Evolutionary conservation across 2,329 filamentous ascomycete species (phyloP).

Genomic region (Nemania sp.): DNA sequence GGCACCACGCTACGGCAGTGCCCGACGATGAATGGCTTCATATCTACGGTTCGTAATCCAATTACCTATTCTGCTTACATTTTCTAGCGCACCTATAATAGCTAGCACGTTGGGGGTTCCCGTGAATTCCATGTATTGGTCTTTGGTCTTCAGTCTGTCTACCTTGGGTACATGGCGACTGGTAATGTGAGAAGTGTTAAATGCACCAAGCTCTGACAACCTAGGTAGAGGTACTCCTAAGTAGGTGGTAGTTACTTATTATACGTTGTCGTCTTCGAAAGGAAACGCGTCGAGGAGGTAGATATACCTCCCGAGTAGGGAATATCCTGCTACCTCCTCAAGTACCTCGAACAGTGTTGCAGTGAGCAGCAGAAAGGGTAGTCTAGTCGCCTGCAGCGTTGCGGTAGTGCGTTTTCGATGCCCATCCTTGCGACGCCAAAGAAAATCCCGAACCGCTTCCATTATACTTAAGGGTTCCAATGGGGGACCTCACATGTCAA

Average conservation of each 20-base stretch:
- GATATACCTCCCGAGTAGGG: no score
- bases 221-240: no score
- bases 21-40: not conserved
- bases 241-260: no score
- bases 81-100: conserved; percentile 12
- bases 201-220: no score
- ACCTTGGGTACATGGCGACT: no score
- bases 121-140: conserved; percentile 3
- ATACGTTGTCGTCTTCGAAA: no score
- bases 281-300: no score
- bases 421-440: conserved; percentile 27
- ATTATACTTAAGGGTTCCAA: conserved; percentile 12
- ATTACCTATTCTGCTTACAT: conserved; percentile 16
- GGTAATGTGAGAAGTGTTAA: no score
- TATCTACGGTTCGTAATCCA: not conserved
- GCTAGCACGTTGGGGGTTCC: conserved; percentile 11
- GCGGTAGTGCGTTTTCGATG: conserved; percentile 24
- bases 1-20: conserved; percentile 17
- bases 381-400: not conserved
- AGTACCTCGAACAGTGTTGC: not conserved
- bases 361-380: not conserved
- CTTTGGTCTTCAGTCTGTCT: no score
- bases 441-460: conserved; percentile 16
- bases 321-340: not conserved
- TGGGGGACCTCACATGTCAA: conserved; percentile 12